Base-by-base conservation (phyloP, 495 filamentous ascomycete species). In the Massariosphaeria phaeospora region DNA sequence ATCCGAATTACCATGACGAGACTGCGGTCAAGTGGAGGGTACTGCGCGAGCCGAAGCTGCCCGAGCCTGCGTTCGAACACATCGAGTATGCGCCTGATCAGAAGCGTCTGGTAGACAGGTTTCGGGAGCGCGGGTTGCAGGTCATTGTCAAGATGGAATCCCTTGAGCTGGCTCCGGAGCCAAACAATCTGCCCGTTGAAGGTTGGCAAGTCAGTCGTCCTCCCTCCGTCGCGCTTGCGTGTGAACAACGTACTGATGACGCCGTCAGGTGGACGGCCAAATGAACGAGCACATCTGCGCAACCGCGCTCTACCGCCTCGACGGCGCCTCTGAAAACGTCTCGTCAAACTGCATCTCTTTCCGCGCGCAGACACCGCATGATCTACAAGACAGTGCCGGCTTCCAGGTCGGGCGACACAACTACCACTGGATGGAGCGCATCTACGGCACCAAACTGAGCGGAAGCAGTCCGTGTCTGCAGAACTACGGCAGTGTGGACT, bases 101-200 rank as follows among this genome's bases (percentile, higher is more conserved):
- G n/a, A 27, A 46, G 24, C 33, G 46, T 25, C 48, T 62, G 9
- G 26, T 26, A 15, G 43, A 57, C 0, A 41, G 26, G 15, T 57
- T 43, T 21, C 7, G 20, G 17, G 43, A 68, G 12, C 23, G 56
- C 0, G 76, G 75, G 0, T 56, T 85, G 0, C 83, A 86, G 54
- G 70, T 86, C 3, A 82, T 85, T 49, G 76, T 84, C 41, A 84
- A 84, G 56, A 63, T 86, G 7, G 75, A 76, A 1, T 80, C 78
- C 42, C 84, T 85, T 49, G 67, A 82, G 27, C 67, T 86, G 1
- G 79, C 74, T 0, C 82, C 83, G 0, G 77, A 79, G 29, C 75
- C 76, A 18, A 78, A 79, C 0, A 57, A 67, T 1, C 79, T 77
- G 42, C 62, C 64, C 7, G 73, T 70, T 7, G 76, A 74, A 11